These are phyloP conservation scores for Combretum micranthum DNA, from an alignment of 345 rosid genomes.

Conservation along the genomic window DNA sequence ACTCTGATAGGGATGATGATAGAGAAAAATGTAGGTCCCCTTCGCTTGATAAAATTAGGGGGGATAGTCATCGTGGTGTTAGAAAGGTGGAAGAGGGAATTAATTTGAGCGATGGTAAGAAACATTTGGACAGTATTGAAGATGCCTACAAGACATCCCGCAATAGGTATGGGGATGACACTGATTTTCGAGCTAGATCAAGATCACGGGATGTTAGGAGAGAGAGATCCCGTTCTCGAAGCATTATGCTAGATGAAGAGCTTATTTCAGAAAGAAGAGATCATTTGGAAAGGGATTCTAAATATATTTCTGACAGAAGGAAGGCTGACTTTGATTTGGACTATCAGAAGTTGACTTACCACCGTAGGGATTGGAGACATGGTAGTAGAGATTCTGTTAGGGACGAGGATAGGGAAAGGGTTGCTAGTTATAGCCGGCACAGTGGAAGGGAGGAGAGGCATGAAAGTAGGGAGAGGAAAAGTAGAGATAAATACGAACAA, in stretches of 20 bases:
- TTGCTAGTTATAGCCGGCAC: slow-evolving; percentile 28
- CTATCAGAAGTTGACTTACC: slow-evolving; percentile 21
- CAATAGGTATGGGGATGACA: slow-evolving; percentile 32
- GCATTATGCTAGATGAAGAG: slow-evolving; percentile 36
- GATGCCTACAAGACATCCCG: slow-evolving; percentile 19
- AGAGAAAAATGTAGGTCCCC: slow-evolving; percentile 17
- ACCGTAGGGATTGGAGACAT: slow-evolving; percentile 25
- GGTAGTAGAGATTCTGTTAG: slow-evolving; percentile 30
- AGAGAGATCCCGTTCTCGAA: slow-evolving; percentile 48
- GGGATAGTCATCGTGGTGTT: slow-evolving; percentile 25
- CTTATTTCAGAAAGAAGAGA: slow-evolving; percentile 23
- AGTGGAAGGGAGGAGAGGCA: slow-evolving; percentile 26
- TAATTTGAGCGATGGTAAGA: slow-evolving; percentile 21
- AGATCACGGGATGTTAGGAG: slow-evolving; percentile 35
- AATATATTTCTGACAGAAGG: slow-evolving; percentile 1
- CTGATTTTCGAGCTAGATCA: slow-evolving; percentile 36
- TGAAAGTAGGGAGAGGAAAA: slow-evolving; percentile 26
- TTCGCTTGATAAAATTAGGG: slow-evolving; percentile 29
- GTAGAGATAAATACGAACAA: slow-evolving; percentile 11
- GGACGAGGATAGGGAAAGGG: slow-evolving; percentile 35
- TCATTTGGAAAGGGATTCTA: slow-evolving; percentile 18
- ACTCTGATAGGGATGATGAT: slow-evolving; percentile 19
- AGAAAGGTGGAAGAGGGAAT: slow-evolving; percentile 16
- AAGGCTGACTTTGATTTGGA: slow-evolving; percentile 18
- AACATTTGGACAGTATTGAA: slow-evolving; percentile 31